Evolutionary conservation across 2,329 filamentous ascomycete genomes (phyloP), one percentile per base, ranked within the genome.

Genomic region (Zarea fungicola): DNA sequence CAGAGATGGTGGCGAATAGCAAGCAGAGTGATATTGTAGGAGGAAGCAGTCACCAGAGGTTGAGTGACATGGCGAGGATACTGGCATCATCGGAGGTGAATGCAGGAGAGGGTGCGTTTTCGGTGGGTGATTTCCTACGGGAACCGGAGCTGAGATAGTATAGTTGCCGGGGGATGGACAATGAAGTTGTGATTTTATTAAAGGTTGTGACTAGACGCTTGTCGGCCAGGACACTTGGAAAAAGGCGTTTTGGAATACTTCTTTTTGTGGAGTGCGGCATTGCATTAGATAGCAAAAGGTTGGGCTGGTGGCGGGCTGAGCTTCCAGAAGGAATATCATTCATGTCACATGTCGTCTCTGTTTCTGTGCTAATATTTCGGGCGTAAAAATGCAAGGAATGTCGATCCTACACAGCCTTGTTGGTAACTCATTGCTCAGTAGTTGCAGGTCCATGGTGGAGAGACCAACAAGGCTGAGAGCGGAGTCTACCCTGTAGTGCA

Each of bases 71-170:
- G 25, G 58, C 60, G 18, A 56, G 59, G 36, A 53, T 55, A 9
- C 40, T 66, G 36, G 62, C 60, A 4, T 50, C 58, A 19, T 49
- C 60, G 25, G 60, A 59, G 28, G 56, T 62, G 23, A 65, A 71
- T 40, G 55, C 59, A 13, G 64, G 61, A 1, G 67, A 69, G 11
- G 58, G 62, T 4, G 66, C 62, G 2, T 58, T 71, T 21, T 53
- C 62, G 6, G 60, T 70, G 34, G 67, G 69, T 1, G 68, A 71
- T 35, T 71, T 71, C 48, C 70, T 72, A 65, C 64, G 66, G 4
- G 69, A 72, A 44, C 66, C 68, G 2, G 69, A 72, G 56, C 63
- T 72, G 50, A 63, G 69, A 18, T 71, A 51, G 65, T 7, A 5
- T 16, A n/a, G 31, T 11, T 8, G n/a, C 31, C n/a, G n/a, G n/a